Conservation (phyloP, 257 asterid species). For the Ocimum tenuiflorum region DNA sequence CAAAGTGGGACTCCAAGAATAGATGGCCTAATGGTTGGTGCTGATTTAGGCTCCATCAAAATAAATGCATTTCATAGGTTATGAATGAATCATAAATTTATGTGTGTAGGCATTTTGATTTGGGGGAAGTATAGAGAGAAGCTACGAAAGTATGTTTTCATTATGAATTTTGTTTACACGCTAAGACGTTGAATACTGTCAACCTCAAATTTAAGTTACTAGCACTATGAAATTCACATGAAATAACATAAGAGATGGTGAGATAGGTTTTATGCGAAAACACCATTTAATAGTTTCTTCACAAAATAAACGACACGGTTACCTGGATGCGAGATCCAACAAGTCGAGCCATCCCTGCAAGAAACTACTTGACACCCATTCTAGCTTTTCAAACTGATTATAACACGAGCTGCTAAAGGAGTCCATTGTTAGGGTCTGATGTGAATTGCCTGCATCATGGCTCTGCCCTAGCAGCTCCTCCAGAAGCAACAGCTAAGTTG, state of each 20-base stretch:
- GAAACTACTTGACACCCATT: background rate
- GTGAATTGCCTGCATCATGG: too few relatives aligned
- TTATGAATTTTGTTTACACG: too few relatives aligned
- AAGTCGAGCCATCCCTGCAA: background rate
- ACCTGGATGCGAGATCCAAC: background rate
- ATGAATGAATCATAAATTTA: too few relatives aligned
- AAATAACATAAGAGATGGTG: background rate
- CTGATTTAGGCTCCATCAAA: constrained; percentile 17
- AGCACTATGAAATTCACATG: background rate
- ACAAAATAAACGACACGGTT: background rate
- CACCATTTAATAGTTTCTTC: background rate
- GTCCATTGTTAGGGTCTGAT: background rate
- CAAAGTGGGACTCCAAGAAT: constrained; percentile 37
- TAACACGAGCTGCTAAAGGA: background rate
- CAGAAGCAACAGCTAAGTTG: background rate
- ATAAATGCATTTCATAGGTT: too few relatives aligned
- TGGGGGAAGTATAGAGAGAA: too few relatives aligned
- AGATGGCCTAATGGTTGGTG: constrained; percentile 87
- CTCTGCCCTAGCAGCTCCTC: too few relatives aligned
- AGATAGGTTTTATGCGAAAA: background rate
- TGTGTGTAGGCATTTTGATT: too few relatives aligned
- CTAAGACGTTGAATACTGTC: too few relatives aligned
- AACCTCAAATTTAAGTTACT: too few relatives aligned
- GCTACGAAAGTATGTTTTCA: too few relatives aligned
- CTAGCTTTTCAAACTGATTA: too few relatives aligned